phyloP scores from a whole-genome alignment of 108 stramenopile genomes.

The Fistulifera pelliculosa region DNA sequence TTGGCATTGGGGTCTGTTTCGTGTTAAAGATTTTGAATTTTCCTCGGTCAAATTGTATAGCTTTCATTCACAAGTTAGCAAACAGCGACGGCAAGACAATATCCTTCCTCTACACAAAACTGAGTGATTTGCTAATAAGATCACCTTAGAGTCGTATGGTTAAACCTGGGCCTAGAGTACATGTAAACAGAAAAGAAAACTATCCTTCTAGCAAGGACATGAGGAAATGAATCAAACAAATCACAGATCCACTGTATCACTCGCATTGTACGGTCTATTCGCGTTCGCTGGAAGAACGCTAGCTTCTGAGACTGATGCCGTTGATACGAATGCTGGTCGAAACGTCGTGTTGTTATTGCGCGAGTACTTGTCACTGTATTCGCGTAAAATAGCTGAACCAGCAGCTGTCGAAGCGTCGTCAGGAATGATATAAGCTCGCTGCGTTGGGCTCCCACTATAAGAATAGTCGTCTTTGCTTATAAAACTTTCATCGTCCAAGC shows the following conservation, averaged over 20 bases:
- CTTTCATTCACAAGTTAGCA: too few relatives aligned
- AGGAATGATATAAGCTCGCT: neutral
- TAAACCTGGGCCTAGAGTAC: too few relatives aligned
- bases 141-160: too few relatives aligned
- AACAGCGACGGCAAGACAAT: too few relatives aligned
- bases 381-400: neutral
- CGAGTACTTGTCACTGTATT: neutral
- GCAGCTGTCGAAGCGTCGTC: neutral
- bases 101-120: too few relatives aligned
- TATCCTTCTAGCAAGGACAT: neutral
- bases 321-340: neutral
- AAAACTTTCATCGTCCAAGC: neutral
- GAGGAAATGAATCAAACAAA: neutral
- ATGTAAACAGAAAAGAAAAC: too few relatives aligned
- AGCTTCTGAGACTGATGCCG: neutral
- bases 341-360: neutral
- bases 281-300: neutral
- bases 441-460: neutral
- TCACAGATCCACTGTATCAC: conserved; percentile 1
- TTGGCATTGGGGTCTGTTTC: too few relatives aligned
- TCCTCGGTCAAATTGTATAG: too few relatives aligned
- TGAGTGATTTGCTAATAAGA: too few relatives aligned
- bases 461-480: neutral
- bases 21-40: too few relatives aligned
- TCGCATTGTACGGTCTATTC: neutral